Evolutionary conservation across 441 rosid species (phyloP).

Genomic region (Pelargonium fulgidum): DNA sequence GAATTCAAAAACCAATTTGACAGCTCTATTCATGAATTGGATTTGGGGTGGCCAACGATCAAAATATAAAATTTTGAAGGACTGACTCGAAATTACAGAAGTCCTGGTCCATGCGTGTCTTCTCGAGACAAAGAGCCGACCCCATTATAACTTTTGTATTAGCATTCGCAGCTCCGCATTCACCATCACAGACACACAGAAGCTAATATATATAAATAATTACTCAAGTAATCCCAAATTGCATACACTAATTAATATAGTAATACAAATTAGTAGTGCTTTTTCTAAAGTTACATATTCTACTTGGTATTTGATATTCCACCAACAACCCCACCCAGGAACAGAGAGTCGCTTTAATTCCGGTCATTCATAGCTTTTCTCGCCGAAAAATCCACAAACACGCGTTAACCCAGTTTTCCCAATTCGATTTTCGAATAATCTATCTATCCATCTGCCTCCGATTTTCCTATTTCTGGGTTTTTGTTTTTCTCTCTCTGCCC

Average conservation of each 20-base stretch:
- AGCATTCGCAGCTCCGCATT: background rate
- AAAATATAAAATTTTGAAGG: too few relatives aligned
- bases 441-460: background rate
- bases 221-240: background rate
- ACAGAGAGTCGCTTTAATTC: slow-evolving; percentile 22
- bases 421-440: slow-evolving; percentile 12
- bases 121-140: background rate
- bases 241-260: background rate
- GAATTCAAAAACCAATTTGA: too few relatives aligned
- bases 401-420: slow-evolving; percentile 5
- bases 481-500: background rate
- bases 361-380: slow-evolving; percentile 30
- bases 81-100: background rate
- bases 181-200: too few relatives aligned
- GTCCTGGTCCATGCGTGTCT: background rate
- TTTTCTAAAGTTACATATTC: too few relatives aligned
- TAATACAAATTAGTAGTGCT: background rate
- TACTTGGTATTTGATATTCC: background rate
- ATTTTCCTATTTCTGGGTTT: slow-evolving; percentile 1
- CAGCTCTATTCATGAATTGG: too few relatives aligned
- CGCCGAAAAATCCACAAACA: slow-evolving; percentile 19
- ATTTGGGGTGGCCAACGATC: too few relatives aligned
- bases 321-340: slow-evolving; percentile 6
- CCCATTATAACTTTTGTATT: background rate
- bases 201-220: too few relatives aligned